These are phyloP conservation scores for Puccinia brachypodii DNA, from an alignment of 1,284 basidiomycete genomes.

Conservation along the genomic window DNA sequence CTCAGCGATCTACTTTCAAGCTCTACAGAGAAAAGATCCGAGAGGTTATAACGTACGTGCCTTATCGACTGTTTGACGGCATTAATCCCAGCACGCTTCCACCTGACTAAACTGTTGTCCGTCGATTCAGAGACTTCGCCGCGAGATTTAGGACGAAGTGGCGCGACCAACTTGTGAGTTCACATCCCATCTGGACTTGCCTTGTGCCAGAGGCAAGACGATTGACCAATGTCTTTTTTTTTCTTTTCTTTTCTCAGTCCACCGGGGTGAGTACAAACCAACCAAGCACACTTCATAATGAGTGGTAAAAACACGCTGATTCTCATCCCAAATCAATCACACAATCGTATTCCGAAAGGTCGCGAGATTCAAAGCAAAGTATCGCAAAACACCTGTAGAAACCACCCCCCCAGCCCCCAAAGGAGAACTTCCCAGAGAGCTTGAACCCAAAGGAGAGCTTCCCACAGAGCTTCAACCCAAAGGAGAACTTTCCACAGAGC, in stretches of 20 bases:
- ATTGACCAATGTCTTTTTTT: neutral
- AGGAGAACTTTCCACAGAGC: too few relatives aligned
- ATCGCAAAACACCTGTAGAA: too few relatives aligned
- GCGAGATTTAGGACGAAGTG: too few relatives aligned
- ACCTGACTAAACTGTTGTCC: neutral
- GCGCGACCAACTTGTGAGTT: neutral
- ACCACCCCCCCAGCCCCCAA: too few relatives aligned
- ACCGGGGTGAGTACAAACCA: neutral
- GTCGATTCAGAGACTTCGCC: neutral
- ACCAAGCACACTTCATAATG: too few relatives aligned
- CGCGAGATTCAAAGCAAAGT: neutral
- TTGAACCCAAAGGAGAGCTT: too few relatives aligned
- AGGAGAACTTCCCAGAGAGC: too few relatives aligned
- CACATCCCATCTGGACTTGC: neutral
- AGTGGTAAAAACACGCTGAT: neutral
- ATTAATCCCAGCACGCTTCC: neutral
- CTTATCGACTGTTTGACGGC: neutral
- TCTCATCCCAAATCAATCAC: neutral
- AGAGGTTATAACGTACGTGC: neutral
- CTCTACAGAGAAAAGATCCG: neutral
- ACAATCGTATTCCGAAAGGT: neutral
- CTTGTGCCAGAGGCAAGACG: neutral
- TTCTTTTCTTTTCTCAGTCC: neutral
- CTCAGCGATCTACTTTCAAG: too few relatives aligned
- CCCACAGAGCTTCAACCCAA: too few relatives aligned